phyloP scores from a whole-genome alignment of 441 rosid genomes.

The Pelargonium exstipulatum region DNA sequence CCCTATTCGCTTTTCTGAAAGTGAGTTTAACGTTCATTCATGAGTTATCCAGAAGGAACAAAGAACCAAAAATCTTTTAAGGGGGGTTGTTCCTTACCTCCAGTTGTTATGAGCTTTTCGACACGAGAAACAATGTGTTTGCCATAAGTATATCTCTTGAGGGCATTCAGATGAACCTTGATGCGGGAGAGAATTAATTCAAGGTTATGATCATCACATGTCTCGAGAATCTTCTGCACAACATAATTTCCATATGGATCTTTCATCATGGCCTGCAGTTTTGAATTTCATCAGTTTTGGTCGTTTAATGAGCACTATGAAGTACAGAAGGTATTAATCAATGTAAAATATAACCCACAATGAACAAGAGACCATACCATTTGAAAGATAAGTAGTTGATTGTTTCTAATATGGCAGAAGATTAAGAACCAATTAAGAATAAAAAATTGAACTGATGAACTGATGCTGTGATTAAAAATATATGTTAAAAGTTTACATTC shows the following conservation, averaged over 20 bases:
- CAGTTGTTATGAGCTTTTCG: slow-evolving; percentile 97
- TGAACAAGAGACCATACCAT: too few relatives aligned
- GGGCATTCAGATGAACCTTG: slow-evolving; percentile 82
- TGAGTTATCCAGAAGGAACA: not conserved
- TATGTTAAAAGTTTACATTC: too few relatives aligned
- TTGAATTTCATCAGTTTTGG: not conserved
- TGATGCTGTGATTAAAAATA: too few relatives aligned
- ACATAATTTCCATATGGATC: slow-evolving; percentile 97
- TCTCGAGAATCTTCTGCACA: slow-evolving; percentile 91
- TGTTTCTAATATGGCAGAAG: too few relatives aligned
- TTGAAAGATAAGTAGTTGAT: too few relatives aligned
- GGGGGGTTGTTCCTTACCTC: slow-evolving; percentile 45
- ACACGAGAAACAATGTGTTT: slow-evolving; percentile 97
- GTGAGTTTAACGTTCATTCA: not conserved
- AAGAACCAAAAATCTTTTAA: slow-evolving; percentile 1
- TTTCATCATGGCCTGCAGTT: slow-evolving; percentile 91
- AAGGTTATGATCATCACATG: slow-evolving; percentile 86
- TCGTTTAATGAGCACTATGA: not conserved
- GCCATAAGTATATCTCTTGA: slow-evolving; percentile 95
- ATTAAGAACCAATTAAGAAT: too few relatives aligned
- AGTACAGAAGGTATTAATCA: not conserved
- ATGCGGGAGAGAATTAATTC: slow-evolving; percentile 87
- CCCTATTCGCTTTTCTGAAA: slow-evolving; percentile 80
- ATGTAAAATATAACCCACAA: too few relatives aligned
- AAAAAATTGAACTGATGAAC: too few relatives aligned